A percentile compares a stretch with the other conserved stretches of the same genome.
Evolutionary conservation across 352 stramenopile species (phyloP).

Genomic region (Phytophthora megakarya): DNA sequence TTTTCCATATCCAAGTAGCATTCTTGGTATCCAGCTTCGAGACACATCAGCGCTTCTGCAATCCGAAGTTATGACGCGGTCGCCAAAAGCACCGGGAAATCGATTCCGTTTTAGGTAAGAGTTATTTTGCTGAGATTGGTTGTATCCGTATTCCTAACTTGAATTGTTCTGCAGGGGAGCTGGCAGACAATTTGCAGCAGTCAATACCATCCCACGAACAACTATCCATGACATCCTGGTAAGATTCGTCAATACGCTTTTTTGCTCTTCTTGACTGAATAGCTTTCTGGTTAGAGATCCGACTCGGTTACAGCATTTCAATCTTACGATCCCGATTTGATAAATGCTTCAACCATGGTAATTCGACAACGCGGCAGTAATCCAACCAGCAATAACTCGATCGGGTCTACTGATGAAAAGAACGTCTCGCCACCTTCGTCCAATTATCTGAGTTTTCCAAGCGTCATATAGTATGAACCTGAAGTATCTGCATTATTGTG

Average conservation of each 20-base stretch:
- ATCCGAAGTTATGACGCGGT: slow-evolving; percentile 43
- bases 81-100: slow-evolving; percentile 51
- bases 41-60: slow-evolving; percentile 43
- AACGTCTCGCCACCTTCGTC: slow-evolving; percentile 14
- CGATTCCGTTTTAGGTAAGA: slow-evolving; percentile 55
- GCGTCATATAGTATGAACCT: slow-evolving; percentile 29
- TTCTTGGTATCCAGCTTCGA: slow-evolving; percentile 25
- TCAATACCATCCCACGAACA: slow-evolving; percentile 41
- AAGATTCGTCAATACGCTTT: background rate
- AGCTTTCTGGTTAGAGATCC: slow-evolving; percentile 29
- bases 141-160: background rate
- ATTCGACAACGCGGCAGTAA: slow-evolving; percentile 47
- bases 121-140: background rate
- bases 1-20: slow-evolving; percentile 33
- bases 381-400: slow-evolving; percentile 28
- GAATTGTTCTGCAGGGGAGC: slow-evolving; percentile 36
- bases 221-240: slow-evolving; percentile 55
- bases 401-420: slow-evolving; percentile 25
- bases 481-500: slow-evolving; percentile 9
- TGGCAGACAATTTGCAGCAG: slow-evolving; percentile 59
- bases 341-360: slow-evolving; percentile 61
- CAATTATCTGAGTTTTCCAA: slow-evolving; percentile 52
- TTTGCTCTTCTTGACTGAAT: slow-evolving; percentile 10
- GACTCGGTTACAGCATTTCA: slow-evolving; percentile 36
- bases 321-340: slow-evolving; percentile 58